A percentile compares a stretch with the other conserved stretches of the same genome.
phyloP scores from a whole-genome alignment of 2,329 filamentous ascomycete genomes.

The Ophiosphaerella korrae region DNA sequence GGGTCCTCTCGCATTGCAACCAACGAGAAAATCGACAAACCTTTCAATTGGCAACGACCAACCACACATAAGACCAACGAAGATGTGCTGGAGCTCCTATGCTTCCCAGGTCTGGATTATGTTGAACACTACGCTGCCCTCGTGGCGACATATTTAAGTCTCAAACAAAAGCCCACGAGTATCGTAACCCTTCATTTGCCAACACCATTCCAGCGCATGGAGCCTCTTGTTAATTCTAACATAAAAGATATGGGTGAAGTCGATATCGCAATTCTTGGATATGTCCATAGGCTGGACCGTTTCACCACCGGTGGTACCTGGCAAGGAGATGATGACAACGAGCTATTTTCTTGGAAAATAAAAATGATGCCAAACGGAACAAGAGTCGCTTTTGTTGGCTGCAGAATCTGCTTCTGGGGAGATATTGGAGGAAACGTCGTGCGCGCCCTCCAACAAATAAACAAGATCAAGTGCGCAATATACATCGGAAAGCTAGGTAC shows the following conservation, averaged over 20 bases:
- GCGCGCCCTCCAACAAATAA: not conserved
- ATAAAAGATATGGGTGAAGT: too few relatives aligned
- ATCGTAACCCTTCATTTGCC: too few relatives aligned
- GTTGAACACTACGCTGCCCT: not conserved
- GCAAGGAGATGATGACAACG: not conserved
- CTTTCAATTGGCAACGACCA: slow-evolving; percentile 1
- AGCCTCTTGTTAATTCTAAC: too few relatives aligned
- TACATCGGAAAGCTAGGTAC: not conserved
- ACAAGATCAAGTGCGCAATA: not conserved
- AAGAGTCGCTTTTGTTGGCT: not conserved
- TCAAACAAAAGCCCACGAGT: too few relatives aligned
- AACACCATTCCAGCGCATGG: too few relatives aligned
- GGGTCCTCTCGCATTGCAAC: not conserved
- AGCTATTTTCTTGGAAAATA: not conserved
- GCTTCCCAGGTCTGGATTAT: not conserved
- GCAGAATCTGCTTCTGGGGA: not conserved
- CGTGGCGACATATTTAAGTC: not conserved
- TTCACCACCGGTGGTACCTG: too few relatives aligned
- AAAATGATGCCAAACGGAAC: not conserved
- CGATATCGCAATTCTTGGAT: too few relatives aligned
- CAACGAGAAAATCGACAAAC: not conserved
- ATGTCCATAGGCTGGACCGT: too few relatives aligned
- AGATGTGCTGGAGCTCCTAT: not conserved
- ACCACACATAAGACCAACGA: not conserved
- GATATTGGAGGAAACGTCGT: not conserved